Evolutionary conservation across 148 eudicot species (phyloP).

Genomic region (Polygonum maritimum): DNA sequence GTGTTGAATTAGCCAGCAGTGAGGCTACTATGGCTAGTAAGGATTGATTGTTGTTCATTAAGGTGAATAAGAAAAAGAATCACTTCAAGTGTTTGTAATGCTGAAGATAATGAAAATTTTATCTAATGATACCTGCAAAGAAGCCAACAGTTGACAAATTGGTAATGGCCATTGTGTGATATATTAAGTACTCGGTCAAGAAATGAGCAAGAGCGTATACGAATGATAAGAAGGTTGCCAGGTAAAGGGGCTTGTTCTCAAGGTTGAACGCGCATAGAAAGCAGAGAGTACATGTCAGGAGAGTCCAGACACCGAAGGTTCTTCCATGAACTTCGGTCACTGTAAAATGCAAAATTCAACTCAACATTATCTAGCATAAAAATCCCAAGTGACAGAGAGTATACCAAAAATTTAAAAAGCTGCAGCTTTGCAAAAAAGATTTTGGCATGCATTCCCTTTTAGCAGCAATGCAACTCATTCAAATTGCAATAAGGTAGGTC

Average conservation of each 20-base stretch:
- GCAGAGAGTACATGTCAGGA: constrained; percentile 91
- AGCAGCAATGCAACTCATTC: not conserved
- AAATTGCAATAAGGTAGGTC: not conserved
- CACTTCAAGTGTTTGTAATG: not conserved
- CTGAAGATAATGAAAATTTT: not conserved
- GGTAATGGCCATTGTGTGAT: constrained; percentile 65
- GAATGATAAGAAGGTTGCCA: constrained; percentile 69
- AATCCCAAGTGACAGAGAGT: not conserved
- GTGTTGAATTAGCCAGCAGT: not conserved
- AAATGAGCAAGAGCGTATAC: constrained; percentile 89
- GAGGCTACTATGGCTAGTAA: not conserved
- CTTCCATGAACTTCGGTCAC: constrained; percentile 98
- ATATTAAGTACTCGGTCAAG: constrained; percentile 70
- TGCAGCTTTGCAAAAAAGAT: not conserved
- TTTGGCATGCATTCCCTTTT: not conserved
- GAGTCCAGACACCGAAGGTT: constrained; percentile 94
- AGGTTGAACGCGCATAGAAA: constrained; percentile 90
- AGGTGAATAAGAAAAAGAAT: not conserved
- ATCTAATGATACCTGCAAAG: constrained; percentile 63
- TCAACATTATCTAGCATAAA: not conserved
- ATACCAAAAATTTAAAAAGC: not conserved
- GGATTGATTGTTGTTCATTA: not conserved
- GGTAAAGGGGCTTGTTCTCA: constrained; percentile 81
- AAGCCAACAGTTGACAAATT: constrained; percentile 81
- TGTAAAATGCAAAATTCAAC: constrained; percentile 21